A percentile compares a stretch with the other conserved stretches of the same genome.
Conservation (phyloP, 2,329 filamentous ascomycete genomes). For the Thermothelomyces thermophilus region DNA sequence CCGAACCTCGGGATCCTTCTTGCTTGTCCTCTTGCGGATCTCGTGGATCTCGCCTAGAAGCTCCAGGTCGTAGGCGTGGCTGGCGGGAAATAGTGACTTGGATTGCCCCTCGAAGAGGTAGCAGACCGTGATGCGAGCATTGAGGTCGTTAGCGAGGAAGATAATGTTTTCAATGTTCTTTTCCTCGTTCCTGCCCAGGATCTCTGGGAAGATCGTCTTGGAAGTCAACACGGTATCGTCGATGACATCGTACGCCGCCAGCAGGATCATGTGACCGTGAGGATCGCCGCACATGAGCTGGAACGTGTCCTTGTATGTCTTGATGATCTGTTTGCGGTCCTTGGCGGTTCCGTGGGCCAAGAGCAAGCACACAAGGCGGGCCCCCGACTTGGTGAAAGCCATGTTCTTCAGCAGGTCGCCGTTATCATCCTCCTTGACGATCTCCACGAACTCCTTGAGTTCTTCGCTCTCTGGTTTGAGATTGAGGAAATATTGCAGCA, state of each 20-base stretch:
- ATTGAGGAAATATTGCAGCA: constrained; percentile 92
- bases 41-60: constrained; percentile 70
- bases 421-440: constrained; percentile 85
- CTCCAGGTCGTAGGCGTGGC: constrained; percentile 59
- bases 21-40: constrained; percentile 77
- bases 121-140: constrained; percentile 61
- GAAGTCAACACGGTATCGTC: constrained; percentile 87
- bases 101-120: constrained; percentile 72
- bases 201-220: constrained; percentile 81
- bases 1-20: constrained; percentile 77
- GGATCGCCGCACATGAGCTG: constrained; percentile 76
- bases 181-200: constrained; percentile 65
- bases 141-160: constrained; percentile 57
- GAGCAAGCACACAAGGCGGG: constrained; percentile 71
- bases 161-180: constrained; percentile 58
- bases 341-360: constrained; percentile 84
- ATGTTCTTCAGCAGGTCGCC: constrained; percentile 91
- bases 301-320: constrained; percentile 81
- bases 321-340: constrained; percentile 83
- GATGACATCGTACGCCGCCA: constrained; percentile 82
- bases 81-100: constrained; percentile 53
- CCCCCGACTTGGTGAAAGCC: constrained; percentile 87
- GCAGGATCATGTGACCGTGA: constrained; percentile 71
- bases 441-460: constrained; percentile 78
- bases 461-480: constrained; percentile 72